Evolutionary conservation across 2,329 filamentous ascomycete species (phyloP).

Genomic region (Thielaviopsis punctulata): DNA sequence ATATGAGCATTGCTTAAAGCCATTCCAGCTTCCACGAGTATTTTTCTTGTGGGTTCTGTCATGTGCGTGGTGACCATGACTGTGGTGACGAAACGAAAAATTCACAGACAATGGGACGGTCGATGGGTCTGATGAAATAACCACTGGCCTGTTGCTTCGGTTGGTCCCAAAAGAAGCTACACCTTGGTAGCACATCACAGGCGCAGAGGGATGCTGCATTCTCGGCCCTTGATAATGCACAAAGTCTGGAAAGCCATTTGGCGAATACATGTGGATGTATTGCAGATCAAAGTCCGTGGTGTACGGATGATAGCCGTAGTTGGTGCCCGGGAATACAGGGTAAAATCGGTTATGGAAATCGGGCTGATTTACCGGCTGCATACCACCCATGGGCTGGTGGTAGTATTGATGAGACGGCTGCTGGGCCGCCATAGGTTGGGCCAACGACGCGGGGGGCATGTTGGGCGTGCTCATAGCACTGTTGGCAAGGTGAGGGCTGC

Average conservation of each 20-base stretch:
- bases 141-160: background rate
- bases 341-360: background rate
- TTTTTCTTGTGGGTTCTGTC: background rate
- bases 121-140: background rate
- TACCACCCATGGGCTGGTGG: conserved; percentile 12
- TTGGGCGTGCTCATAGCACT: conserved; percentile 54
- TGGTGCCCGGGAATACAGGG: background rate
- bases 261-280: background rate
- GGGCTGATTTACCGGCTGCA: conserved; percentile 12
- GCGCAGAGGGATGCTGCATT: background rate
- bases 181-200: background rate
- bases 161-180: background rate
- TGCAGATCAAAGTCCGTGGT: background rate
- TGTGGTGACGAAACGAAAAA: background rate
- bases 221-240: background rate
- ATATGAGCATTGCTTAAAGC: background rate
- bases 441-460: conserved; percentile 42
- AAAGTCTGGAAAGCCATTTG: background rate
- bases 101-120: background rate
- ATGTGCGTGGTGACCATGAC: background rate
- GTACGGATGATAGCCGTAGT: background rate
- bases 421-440: conserved; percentile 42
- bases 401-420: conserved; percentile 45
- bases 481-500: conserved; percentile 48
- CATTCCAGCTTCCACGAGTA: background rate